These are phyloP conservation scores for Boletus smithii DNA, from an alignment of 1,284 basidiomycete species.

Conservation along the genomic window DNA sequence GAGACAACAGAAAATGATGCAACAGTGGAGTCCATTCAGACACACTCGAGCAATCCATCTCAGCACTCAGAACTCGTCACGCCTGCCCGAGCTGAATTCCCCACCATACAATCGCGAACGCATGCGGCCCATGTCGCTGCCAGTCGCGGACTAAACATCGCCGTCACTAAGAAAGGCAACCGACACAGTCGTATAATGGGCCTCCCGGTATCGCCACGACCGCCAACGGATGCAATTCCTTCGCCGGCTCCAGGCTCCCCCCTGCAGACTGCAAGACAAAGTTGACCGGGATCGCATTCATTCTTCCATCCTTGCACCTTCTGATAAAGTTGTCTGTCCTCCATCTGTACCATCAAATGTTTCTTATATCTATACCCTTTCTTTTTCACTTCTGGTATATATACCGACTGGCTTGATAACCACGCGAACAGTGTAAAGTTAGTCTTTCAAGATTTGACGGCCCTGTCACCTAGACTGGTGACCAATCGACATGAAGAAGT, in stretches of 20 bases:
- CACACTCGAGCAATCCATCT: slow-evolving; percentile 41
- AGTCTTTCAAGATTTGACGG: too few relatives aligned
- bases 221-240: slow-evolving; percentile 25
- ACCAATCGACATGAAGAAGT: too few relatives aligned
- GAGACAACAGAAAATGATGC: slow-evolving; percentile 64
- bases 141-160: slow-evolving; percentile 65
- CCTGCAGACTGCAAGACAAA: slow-evolving; percentile 28
- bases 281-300: slow-evolving; percentile 11
- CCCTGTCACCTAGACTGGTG: too few relatives aligned
- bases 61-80: slow-evolving; percentile 23
- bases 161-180: slow-evolving; percentile 51
- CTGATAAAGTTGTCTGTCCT: slow-evolving; percentile 2
- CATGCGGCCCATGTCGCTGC: slow-evolving; percentile 62
- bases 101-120: slow-evolving; percentile 29
- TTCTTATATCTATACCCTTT: slow-evolving; percentile 30
- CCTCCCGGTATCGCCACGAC: slow-evolving; percentile 60
- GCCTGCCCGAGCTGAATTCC: slow-evolving; percentile 18
- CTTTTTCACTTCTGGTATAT: slow-evolving; percentile 13
- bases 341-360: slow-evolving; percentile 16
- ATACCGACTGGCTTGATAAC: slow-evolving; percentile 22
- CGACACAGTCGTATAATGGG: slow-evolving; percentile 62
- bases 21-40: slow-evolving; percentile 47
- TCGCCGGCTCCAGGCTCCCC: slow-evolving; percentile 22
- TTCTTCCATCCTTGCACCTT: not conserved
- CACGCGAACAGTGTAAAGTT: not conserved